Base-by-base conservation (phyloP, 163 green algal species). In the Prototheca stagnorum region DNA sequence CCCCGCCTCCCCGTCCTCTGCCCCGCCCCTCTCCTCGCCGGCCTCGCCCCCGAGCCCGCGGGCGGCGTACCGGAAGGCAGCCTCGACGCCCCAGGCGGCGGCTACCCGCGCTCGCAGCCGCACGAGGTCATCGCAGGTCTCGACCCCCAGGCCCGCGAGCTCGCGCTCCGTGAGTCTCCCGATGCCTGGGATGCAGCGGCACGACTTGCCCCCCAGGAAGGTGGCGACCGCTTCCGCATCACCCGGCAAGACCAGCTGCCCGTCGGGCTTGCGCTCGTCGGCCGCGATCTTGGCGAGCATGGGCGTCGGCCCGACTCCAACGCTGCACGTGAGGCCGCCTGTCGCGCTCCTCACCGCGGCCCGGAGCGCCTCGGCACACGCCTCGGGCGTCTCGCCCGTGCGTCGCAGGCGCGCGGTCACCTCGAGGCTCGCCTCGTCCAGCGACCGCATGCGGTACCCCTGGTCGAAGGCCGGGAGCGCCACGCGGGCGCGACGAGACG, bases 231-330 rank as follows among this genome's bases (percentile, higher is more conserved):
- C 76, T 0, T 65, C 49, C 0, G 65, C 53, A 9, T 55, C 67
- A 12, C 51, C 8, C 2, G 59, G 47, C 39, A 97, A 47, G 17
- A 77, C 55, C 49, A 69, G 88, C 62, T 95, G 82, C 8, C 88
- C 89, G 47, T 98, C 72, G 2, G 89, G 89, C 62, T 98, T 98
- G 74, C 92, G 90, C 25, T 82, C 72, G 65, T 98, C 88, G 3
- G 64, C 74, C 29, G 68, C 82, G 34, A 92, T 68, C 64, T 98
- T 98, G 39, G 88, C 85, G 12, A 98, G 70, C 53, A 86, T 77
- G 44, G 65, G 59, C 56, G 95, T 96, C 15, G 79, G 56, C 0
- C 73, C 88, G 19, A 92, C 60, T 4, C 88, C 88, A 1, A 70
- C 74, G 40, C 45, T 59, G 72, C 86, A 96, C 16, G 84, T 96